Percentiles rank a stretch among this genome's conserved stretches.
Evolutionary conservation across 108 stramenopile species (phyloP).

Genomic region (Nitzschia palea): DNA sequence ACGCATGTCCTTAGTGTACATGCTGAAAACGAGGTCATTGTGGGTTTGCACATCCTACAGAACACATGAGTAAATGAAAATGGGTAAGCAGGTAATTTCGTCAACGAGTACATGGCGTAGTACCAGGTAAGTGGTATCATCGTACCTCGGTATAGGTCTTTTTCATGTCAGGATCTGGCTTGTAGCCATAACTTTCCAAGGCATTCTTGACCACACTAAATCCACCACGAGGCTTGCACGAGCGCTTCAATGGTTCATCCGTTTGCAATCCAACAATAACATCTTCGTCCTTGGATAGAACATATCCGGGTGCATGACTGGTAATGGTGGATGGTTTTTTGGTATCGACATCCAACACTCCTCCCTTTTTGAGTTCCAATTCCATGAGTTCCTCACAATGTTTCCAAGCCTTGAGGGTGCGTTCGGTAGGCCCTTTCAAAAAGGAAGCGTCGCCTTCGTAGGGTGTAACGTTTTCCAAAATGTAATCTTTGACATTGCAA

Average conservation of each 20-base stretch:
- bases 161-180: slow-evolving; percentile 43
- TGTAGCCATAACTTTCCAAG: slow-evolving; percentile 57
- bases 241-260: slow-evolving; percentile 57
- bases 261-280: slow-evolving; percentile 65
- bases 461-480: slow-evolving; percentile 37
- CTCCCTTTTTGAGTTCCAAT: slow-evolving; percentile 47
- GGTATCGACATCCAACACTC: slow-evolving; percentile 59
- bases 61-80: background rate
- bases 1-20: slow-evolving; percentile 67
- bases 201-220: slow-evolving; percentile 51
- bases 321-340: slow-evolving; percentile 57
- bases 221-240: slow-evolving; percentile 69
- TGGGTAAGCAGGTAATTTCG: background rate
- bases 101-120: background rate
- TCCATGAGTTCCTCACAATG: slow-evolving; percentile 47
- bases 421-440: slow-evolving; percentile 47
- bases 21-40: slow-evolving; percentile 66
- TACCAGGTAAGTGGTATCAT: background rate
- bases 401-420: slow-evolving; percentile 45
- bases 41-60: slow-evolving; percentile 53
- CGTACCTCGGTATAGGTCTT: slow-evolving; percentile 42
- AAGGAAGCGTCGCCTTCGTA: slow-evolving; percentile 58
- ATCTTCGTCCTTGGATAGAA: slow-evolving; percentile 61
- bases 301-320: slow-evolving; percentile 63
- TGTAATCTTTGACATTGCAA: slow-evolving; percentile 59